Base-by-base conservation (phyloP, 2,329 filamentous ascomycete genomes). In the Botryosphaeria agaves region DNA sequence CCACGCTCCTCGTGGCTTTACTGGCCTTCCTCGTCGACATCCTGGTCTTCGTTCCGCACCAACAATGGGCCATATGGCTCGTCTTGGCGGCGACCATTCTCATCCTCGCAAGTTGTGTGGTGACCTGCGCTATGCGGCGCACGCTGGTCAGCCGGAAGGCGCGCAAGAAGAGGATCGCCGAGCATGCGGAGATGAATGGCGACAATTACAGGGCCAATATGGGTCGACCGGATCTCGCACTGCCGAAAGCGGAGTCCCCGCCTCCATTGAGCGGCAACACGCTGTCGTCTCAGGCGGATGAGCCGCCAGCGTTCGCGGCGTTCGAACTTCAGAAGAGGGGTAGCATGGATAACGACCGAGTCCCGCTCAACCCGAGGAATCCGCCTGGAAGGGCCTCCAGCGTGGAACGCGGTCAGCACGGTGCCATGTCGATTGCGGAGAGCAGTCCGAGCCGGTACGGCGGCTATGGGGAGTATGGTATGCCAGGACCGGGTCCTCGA, bases 121-220 rank as follows among this genome's bases (percentile, higher is more conserved):
- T 94, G 20, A 85, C 84, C 6, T 98, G 85, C 51, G 84, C 83
- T 14, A 95, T 95, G 84, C 78, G 89, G 39, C 74, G 87, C 36
- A 91, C 85, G 2, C 62, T 95, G 34, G 81, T 94, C 36, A 81
- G 81, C 52, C 72, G 87, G 43, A 94, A 94, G 59, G 81, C 85
- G n/a, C 71, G 85, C 37, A 85, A 89, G 64, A 82, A 76, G 61
- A 72, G 83, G 27, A 91, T 95, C 48, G 83, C 75, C 2, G 80
- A 91, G 52, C 93, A 95, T 49, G 82, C 85, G 5, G 85, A 95
- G 50, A 95, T 95, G 85, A 95, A 81, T 49, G 87, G 87, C 17
- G 75, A 89, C 45, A 89, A 85, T 47, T 94, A 91, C 55, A 52
- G 57, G 41, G 56, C 59, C 47, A 52, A 63, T 46, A 46, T 47